Evolutionary conservation across 495 filamentous ascomycete genomes (phyloP), one percentile per base, ranked within the genome.

Genomic region (Daldinia caldariorum): DNA sequence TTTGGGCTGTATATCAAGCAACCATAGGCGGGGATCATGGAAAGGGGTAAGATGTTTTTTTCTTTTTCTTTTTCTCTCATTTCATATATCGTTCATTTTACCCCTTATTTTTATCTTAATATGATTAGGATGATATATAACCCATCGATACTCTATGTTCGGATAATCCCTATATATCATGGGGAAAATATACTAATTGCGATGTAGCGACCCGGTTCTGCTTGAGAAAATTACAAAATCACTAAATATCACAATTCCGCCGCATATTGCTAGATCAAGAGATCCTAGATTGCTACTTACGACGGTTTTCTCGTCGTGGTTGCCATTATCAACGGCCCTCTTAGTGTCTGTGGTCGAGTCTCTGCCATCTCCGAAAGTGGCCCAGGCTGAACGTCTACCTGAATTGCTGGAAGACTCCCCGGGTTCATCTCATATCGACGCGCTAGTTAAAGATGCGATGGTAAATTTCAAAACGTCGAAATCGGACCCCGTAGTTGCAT

Each of bases 1-100:
- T 99, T 43, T 99, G 95, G 95, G 94, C 96, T 55, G 94, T 96
- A 20, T 99, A 99, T 78, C 86, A 92, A 65, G 95, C 94, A 61
- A 97, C 94, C 10, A 91, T 87, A 16, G 92, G 93, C 5, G 91
- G 90, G 41, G 89, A 89, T 61, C 89, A 89, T 71, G 90, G 89
- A 66, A 97, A 92, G 82, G 93, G 94, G 90, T 91, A 83, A 76
- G 83, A 79, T 41, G 16, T 41, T 72, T 20, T 29, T 60, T 38
- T 49, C 71, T 37, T 16, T n/a, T 6, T 2, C 13, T 31, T 29
- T 29, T 37, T 6, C 8, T 31, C 26, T 35, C 34, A 35, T 35
- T 35, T 35, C 6, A 7, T 43, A 18, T 38, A 22, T n/a, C 1
- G 10, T n/a, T 14, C 32, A 16, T 34, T 32, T 31, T 7, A 12